Percentiles rank a stretch among this genome's conserved stretches.
These are phyloP conservation scores for Prinsepia uniflora DNA, from an alignment of 306 rosid genomes.

Conservation along the genomic window DNA sequence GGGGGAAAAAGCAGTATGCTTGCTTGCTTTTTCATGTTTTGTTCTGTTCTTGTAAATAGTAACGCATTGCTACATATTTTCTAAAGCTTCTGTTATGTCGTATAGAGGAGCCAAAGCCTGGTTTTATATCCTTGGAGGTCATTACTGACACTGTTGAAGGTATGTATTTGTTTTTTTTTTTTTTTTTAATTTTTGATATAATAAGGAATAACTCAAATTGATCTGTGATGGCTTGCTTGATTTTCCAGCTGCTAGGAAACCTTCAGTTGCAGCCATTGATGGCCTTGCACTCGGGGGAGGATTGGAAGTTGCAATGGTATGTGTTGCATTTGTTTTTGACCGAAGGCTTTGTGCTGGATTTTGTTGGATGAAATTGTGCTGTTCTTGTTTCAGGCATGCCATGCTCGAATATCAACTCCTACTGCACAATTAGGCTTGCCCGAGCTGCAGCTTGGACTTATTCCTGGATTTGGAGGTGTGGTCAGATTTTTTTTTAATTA, in stretches of 20 bases:
- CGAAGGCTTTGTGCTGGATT: neutral
- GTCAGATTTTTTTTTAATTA: neutral
- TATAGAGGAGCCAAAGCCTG: conserved; percentile 49
- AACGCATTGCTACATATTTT: neutral
- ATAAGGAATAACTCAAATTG: conserved; percentile 8
- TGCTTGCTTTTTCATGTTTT: neutral
- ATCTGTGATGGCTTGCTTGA: conserved; percentile 14
- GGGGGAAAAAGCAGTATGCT: conserved; percentile 49
- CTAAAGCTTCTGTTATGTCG: conserved; percentile 22
- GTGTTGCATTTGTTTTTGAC: conserved; percentile 19
- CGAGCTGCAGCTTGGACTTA: conserved; percentile 92
- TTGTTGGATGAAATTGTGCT: neutral
- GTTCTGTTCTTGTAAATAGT: neutral
- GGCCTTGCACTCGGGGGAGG: conserved; percentile 99
- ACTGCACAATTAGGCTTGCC: conserved; percentile 92
- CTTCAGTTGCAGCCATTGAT: conserved; percentile 94
- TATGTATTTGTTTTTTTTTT: conserved; percentile 10
- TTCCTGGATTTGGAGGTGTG: conserved; percentile 98
- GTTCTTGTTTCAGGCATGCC: conserved; percentile 60
- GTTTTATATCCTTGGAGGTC: conserved; percentile 65
- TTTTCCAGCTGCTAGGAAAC: conserved; percentile 71
- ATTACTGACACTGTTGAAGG: conserved; percentile 77
- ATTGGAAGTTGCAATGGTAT: conserved; percentile 93
- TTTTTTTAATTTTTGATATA: neutral
- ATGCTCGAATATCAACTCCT: conserved; percentile 81